phyloP scores from a whole-genome alignment of 2,329 filamentous ascomycete genomes.

The Cladosporium sp. region DNA sequence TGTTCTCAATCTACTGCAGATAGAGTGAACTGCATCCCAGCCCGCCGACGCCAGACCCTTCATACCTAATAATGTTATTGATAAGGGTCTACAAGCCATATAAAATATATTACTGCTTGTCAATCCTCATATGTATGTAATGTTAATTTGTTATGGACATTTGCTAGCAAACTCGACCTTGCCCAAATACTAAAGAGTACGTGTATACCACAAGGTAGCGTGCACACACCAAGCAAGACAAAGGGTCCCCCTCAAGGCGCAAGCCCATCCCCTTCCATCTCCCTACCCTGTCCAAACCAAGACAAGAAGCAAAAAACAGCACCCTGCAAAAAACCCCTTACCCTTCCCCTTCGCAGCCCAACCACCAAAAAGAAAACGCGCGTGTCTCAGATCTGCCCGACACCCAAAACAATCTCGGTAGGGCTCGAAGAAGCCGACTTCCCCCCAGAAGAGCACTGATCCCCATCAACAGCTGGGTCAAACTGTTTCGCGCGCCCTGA shows the following conservation, averaged over 20 bases:
- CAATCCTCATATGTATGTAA: neutral
- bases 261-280: neutral
- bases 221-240: neutral
- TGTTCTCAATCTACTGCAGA: neutral
- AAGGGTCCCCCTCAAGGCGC: neutral
- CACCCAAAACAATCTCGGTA: constrained; percentile 1
- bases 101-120: neutral
- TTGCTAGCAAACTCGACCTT: neutral
- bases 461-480: no score
- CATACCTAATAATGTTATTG: neutral
- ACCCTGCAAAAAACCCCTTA: neutral
- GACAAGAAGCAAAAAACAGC: neutral
- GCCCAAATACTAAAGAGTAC: neutral
- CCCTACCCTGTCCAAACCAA: neutral
- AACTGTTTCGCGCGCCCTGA: neutral
- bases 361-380: neutral
- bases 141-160: neutral
- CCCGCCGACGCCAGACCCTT: neutral
- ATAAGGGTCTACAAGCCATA: neutral
- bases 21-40: neutral
- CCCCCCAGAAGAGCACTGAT: neutral
- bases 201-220: neutral
- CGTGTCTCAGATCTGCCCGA: constrained; percentile 2
- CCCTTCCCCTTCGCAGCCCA: neutral
- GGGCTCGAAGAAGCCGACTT: constrained; percentile 3